Evolutionary conservation across 495 filamentous ascomycete genomes (phyloP).

Genomic region (Tuber indicum): DNA sequence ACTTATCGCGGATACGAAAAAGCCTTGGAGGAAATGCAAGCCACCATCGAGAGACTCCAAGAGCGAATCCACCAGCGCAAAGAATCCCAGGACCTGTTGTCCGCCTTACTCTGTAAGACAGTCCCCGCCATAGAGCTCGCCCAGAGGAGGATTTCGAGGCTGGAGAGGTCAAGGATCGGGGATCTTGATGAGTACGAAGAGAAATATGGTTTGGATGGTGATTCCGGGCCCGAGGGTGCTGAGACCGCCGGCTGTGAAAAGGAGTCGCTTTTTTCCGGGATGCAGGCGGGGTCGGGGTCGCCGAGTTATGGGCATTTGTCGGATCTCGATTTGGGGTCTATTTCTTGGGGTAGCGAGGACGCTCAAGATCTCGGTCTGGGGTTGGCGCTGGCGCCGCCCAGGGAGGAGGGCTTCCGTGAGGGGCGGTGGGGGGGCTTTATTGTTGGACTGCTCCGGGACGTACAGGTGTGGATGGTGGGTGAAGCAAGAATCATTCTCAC

Average conservation of each 20-base stretch:
- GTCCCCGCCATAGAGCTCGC: background rate
- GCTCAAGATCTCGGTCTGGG: too few species aligned
- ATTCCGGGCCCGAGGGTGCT: background rate
- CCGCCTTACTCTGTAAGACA: background rate
- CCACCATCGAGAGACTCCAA: background rate
- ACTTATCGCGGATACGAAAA: background rate
- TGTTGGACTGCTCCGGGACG: too few species aligned
- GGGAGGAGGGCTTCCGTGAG: background rate
- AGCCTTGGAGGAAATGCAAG: background rate
- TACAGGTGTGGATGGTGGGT: background rate
- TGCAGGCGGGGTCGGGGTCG: background rate
- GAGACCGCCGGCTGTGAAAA: background rate
- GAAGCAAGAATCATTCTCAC: background rate
- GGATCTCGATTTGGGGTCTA: too few species aligned
- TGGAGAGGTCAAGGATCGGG: background rate
- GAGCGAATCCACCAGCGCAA: background rate
- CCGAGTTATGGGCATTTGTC: background rate
- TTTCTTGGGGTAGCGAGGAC: too few species aligned
- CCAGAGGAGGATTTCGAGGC: background rate
- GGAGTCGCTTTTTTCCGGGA: background rate
- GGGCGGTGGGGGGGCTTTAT: background rate
- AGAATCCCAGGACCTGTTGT: background rate
- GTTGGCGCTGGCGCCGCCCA: too few species aligned
- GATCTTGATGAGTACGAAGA: background rate
- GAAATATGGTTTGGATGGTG: background rate